These are phyloP conservation scores for Trebouxia sp. DNA, from an alignment of 139 green algal species.

Conservation along the genomic window DNA sequence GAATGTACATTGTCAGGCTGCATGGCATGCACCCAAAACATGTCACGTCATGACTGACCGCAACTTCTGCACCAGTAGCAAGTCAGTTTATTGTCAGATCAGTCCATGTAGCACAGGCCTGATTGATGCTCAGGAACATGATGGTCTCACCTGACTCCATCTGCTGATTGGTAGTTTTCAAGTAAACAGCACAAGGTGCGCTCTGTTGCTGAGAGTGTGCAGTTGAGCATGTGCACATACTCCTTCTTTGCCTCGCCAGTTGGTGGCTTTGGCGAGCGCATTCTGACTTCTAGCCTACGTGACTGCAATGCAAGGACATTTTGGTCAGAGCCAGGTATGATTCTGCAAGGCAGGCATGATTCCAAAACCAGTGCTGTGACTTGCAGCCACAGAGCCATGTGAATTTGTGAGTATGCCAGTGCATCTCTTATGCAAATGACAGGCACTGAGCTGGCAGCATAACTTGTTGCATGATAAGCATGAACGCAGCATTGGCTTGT, in stretches of 20 bases:
- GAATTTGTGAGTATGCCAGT: background rate
- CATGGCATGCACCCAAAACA: background rate
- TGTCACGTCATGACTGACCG: too few relatives aligned
- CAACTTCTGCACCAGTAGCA: too few relatives aligned
- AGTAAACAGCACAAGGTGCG: constrained; percentile 98
- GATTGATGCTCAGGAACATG: background rate
- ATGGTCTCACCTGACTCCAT: constrained; percentile 61
- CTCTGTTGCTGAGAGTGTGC: constrained; percentile 94
- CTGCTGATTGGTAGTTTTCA: constrained; percentile 94
- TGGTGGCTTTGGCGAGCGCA: constrained; percentile 63
- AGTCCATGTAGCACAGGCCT: background rate
- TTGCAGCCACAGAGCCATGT: background rate
- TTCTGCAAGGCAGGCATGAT: background rate
- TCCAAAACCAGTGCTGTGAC: background rate
- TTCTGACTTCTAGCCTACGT: constrained; percentile 82
- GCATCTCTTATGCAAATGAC: background rate
- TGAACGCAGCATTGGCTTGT: too few relatives aligned
- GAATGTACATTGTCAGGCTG: background rate
- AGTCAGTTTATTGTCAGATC: too few relatives aligned
- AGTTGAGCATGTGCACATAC: constrained; percentile 99
- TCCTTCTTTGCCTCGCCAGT: constrained; percentile 75
- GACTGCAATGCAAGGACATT: constrained; percentile 52
- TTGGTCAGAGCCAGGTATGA: background rate
- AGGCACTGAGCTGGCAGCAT: background rate
- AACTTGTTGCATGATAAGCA: background rate